These are phyloP conservation scores for Dendrocalamus sinicus DNA, from an alignment of 176 grass and related monocot species.

Conservation along the genomic window DNA sequence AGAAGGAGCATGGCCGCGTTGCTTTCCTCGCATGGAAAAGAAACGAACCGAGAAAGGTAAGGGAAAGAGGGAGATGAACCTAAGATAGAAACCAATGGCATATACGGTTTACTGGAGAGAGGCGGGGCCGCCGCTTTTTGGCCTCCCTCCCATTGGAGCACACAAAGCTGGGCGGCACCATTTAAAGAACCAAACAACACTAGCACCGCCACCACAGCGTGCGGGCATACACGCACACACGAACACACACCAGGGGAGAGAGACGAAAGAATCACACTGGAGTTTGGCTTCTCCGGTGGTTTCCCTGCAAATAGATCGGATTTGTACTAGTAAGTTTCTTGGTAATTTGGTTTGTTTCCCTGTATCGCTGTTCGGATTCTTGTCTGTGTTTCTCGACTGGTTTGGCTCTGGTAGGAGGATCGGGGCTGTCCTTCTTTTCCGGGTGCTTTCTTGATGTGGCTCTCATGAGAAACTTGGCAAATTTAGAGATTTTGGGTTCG, in stretches of 20 bases:
- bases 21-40: conserved; percentile 42
- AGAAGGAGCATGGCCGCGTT: background rate
- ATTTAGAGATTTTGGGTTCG: conserved; percentile 8
- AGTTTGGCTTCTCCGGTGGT: conserved; percentile 36
- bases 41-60: conserved; percentile 26
- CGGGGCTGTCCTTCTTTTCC: conserved; percentile 21
- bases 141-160: conserved; percentile 69
- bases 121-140: conserved; percentile 63
- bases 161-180: conserved; percentile 67
- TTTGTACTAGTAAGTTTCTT: conserved; percentile 33
- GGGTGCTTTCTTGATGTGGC: conserved; percentile 21
- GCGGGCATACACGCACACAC: conserved; percentile 21
- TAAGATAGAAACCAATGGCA: conserved; percentile 39
- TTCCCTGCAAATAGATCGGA: conserved; percentile 40
- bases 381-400: background rate
- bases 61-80: background rate
- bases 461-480: background rate
- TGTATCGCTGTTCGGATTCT: background rate
- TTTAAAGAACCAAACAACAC: conserved; percentile 58
- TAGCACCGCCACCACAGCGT: conserved; percentile 36
- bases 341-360: background rate
- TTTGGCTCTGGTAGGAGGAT: conserved; percentile 25
- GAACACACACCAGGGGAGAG: background rate
- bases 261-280: conserved; percentile 34
- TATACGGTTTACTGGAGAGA: conserved; percentile 51